A percentile compares a stretch with the other conserved stretches of the same genome.
phyloP scores from a whole-genome alignment of 164 flowering plant genomes.

The Vitis amurensis region DNA sequence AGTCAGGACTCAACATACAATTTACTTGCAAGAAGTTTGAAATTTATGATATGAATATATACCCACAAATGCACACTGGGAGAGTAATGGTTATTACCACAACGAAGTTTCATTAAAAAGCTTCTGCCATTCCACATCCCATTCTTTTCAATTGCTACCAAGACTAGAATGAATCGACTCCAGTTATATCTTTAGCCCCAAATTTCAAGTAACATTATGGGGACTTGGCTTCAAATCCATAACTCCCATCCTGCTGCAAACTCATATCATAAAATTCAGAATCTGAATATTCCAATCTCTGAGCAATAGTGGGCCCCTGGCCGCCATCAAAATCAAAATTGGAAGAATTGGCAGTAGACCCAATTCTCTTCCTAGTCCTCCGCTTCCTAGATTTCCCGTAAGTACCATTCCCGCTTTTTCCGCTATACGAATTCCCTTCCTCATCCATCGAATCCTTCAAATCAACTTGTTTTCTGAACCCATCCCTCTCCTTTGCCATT shows the following conservation, averaged over 20 bases:
- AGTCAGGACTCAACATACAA: too few species aligned
- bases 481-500: background rate
- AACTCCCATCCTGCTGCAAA: constrained; percentile 47
- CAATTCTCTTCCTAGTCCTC: constrained; percentile 10
- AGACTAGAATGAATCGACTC: background rate
- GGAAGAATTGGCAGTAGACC: background rate
- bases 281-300: constrained; percentile 7
- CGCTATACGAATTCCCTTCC: background rate
- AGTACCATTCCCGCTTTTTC: too few species aligned
- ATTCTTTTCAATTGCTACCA: background rate
- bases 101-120: background rate
- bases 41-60: too few species aligned
- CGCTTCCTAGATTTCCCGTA: constrained; percentile 10
- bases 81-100: too few species aligned
- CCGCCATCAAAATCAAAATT: background rate
- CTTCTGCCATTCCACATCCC: background rate
- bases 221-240: constrained; percentile 18
- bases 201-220: background rate
- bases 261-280: constrained; percentile 44
- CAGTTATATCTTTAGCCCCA: background rate
- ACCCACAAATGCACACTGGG: too few species aligned
- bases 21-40: too few species aligned
- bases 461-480: too few species aligned
- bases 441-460: background rate
- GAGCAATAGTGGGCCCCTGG: constrained; percentile 1